These are phyloP conservation scores for Pythium insidiosum DNA, from an alignment of 352 stramenopile species.

Conservation along the genomic window DNA sequence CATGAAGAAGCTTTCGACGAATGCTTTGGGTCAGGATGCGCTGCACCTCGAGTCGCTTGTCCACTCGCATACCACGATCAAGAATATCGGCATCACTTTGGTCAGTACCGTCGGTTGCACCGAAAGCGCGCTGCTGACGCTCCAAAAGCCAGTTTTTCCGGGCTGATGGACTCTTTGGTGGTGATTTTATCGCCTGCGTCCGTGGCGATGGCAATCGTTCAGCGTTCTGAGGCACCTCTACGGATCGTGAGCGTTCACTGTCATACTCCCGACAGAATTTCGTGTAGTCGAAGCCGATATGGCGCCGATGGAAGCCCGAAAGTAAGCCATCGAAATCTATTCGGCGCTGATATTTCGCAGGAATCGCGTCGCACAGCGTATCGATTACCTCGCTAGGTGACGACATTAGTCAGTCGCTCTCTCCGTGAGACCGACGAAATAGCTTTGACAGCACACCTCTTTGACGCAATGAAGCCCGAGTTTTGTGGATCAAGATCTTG, in stretches of 20 bases:
- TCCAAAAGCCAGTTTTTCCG: conserved; percentile 9
- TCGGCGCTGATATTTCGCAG: conserved; percentile 8
- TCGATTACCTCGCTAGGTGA: conserved; percentile 10
- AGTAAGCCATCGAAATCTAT: conserved; percentile 12
- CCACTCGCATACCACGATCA: conserved; percentile 28
- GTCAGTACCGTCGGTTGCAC: neutral
- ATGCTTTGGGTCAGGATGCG: conserved; percentile 35
- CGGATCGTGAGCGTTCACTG: neutral
- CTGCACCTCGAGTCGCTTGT: conserved; percentile 40
- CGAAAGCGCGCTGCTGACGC: neutral
- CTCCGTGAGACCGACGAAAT: too few species aligned
- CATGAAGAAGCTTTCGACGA: conserved; percentile 42
- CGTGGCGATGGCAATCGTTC: neutral
- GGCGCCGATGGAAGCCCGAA: neutral
- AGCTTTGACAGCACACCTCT: too few species aligned
- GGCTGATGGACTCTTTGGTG: conserved; percentile 2
- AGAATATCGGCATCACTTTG: conserved; percentile 2
- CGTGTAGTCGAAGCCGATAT: conserved; percentile 7
- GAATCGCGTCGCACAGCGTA: conserved; percentile 5
- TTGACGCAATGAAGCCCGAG: conserved; percentile 8
- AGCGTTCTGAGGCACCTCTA: neutral
- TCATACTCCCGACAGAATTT: conserved; percentile 11
- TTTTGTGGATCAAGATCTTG: conserved; percentile 4
- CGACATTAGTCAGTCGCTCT: too few species aligned
- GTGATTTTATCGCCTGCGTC: neutral